These are phyloP conservation scores for Hypholoma fasciculare DNA, from an alignment of 768 basidiomycete genomes.

Conservation along the genomic window DNA sequence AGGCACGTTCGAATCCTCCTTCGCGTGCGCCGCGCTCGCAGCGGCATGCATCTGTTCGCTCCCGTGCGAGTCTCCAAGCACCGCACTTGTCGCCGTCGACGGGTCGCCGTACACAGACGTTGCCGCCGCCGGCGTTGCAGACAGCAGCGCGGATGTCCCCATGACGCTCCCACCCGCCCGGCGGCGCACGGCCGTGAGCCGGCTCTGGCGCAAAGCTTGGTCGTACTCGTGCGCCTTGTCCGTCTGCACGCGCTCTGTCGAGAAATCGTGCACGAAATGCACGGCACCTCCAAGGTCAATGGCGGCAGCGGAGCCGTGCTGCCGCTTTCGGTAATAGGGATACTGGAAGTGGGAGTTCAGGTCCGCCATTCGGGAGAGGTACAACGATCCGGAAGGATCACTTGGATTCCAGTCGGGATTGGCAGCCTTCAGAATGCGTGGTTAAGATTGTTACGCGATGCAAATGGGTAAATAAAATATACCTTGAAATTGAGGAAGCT, in stretches of 20 bases:
- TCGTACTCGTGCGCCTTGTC: slow-evolving; percentile 77
- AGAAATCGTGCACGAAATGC: slow-evolving; percentile 32
- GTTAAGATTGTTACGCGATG: background rate
- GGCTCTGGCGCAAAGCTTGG: slow-evolving; percentile 70
- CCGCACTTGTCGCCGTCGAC: slow-evolving; percentile 65
- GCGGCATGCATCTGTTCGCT: slow-evolving; percentile 2
- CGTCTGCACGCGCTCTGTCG: slow-evolving; percentile 23
- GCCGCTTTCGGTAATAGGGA: slow-evolving; percentile 37
- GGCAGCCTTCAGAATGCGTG: slow-evolving; percentile 56
- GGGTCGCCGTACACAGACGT: slow-evolving; percentile 48
- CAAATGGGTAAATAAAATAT: background rate
- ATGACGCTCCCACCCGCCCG: slow-evolving; percentile 48
- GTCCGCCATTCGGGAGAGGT: slow-evolving; percentile 82
- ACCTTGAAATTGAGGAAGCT: slow-evolving; percentile 94
- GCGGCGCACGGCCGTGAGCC: slow-evolving; percentile 51
- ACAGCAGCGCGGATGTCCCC: slow-evolving; percentile 46
- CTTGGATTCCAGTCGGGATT: slow-evolving; percentile 95
- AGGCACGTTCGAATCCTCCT: slow-evolving; percentile 13
- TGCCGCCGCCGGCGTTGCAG: slow-evolving; percentile 25
- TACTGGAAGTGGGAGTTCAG: slow-evolving; percentile 50
- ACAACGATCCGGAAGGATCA: slow-evolving; percentile 89
- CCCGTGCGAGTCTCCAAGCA: slow-evolving; percentile 69
- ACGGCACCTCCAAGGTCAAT: slow-evolving; percentile 25
- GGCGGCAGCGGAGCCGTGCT: slow-evolving; percentile 14
- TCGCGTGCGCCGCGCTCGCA: background rate